A percentile compares a stretch with the other conserved stretches of the same genome.
These are phyloP conservation scores for Vigna hirtella DNA, from an alignment of 306 rosid species.

Conservation along the genomic window DNA sequence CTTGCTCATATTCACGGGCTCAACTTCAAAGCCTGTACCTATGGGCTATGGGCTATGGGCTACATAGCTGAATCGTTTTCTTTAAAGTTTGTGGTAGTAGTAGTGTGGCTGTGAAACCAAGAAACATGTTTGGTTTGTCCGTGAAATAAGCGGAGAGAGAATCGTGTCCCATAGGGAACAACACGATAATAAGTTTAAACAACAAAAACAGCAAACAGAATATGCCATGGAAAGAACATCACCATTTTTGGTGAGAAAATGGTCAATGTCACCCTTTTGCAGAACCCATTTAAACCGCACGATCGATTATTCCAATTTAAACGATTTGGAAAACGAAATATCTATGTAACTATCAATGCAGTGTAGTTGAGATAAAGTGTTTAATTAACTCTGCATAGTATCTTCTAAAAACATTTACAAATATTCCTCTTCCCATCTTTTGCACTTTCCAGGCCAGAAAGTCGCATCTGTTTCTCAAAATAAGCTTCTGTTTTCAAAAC, in stretches of 20 bases:
- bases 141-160: neutral
- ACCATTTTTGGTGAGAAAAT: neutral
- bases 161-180: slow-evolving; percentile 36
- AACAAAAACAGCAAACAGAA: slow-evolving; percentile 39
- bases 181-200: slow-evolving; percentile 31
- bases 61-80: neutral
- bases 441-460: slow-evolving; percentile 57
- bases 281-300: slow-evolving; percentile 44
- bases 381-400: slow-evolving; percentile 27
- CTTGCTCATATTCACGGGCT: neutral
- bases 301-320: slow-evolving; percentile 33
- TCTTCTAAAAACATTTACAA: slow-evolving; percentile 43
- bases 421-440: slow-evolving; percentile 26
- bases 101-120: slow-evolving; percentile 1
- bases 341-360: too few species aligned
- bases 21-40: neutral
- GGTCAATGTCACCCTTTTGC: slow-evolving; percentile 42
- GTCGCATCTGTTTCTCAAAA: slow-evolving; percentile 38
- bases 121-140: slow-evolving; percentile 14
- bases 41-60: slow-evolving; percentile 20
- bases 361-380: slow-evolving; percentile 5
- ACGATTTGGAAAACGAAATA: slow-evolving; percentile 8
- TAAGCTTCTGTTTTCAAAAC: slow-evolving; percentile 40
- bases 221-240: slow-evolving; percentile 26
- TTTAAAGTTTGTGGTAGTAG: neutral